Evolutionary conservation across 345 rosid genomes (phyloP), one percentile per base, ranked within the genome.

Genomic region (Mallotus nudiflorus): DNA sequence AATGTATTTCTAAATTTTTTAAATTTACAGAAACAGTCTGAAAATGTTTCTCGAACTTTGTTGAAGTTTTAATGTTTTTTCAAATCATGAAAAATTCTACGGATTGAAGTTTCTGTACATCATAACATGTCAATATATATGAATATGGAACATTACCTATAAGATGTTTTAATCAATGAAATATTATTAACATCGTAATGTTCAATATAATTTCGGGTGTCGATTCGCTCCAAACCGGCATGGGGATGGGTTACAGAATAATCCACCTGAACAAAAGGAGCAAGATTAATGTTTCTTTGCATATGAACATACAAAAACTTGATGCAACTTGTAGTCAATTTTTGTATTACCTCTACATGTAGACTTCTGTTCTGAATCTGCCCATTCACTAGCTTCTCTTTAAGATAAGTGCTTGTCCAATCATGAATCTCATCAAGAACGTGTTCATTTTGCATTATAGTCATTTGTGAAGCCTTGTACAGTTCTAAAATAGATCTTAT

Each of bases 181-280:
- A 19, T 25, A 22, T 29, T 65, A 25, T 73, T 42, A 44, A 65
- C 6, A 2, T 65, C 20, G 57, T 28, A n/a, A 39, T 55, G 55
- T 56, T 56, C 39, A 56, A 72, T 54, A 35, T 20, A 64, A 33
- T 42, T 55, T 44, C 56, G 54, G 56, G 29, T 65, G 19, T 72
- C 76, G 15, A 65, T 35, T 10, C 76, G 48, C 46, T 72, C 76
- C 70, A 72, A 65, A 37, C 65, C 56, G 10, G 68, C 76, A 65
- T 65, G 35, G 5, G 70, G 35, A 55, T 42, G 66, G 33, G 44
- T 72, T 2, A 72, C 39, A 28, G 39, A 57, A 65, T 65, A 65
- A 28, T 72, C 70, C 29, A 72, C 76, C 70, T 72, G 50, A 39
- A 62, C 66, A n/a, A n/a, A n/a, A n/a, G n/a, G n/a, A n/a, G n/a